phyloP scores from a whole-genome alignment of 352 stramenopile species.

The Elongisporangium prolatum region DNA sequence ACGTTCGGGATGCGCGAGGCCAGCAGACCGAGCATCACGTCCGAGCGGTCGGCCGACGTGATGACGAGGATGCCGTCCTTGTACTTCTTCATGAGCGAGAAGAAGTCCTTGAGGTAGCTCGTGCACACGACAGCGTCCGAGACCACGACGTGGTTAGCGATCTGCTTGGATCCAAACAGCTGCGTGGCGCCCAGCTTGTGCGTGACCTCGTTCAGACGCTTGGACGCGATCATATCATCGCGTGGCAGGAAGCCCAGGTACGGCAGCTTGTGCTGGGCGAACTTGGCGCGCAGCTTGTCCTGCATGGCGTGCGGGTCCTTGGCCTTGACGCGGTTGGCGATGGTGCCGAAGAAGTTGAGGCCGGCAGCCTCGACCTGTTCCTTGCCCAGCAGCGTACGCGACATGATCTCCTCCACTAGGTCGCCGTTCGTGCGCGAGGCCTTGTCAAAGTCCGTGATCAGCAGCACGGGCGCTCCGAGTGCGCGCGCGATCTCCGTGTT shows the following conservation, averaged over 20 bases:
- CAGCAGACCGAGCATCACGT: constrained; percentile 67
- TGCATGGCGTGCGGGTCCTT: constrained; percentile 32
- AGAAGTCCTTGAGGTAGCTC: constrained; percentile 69
- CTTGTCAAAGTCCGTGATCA: constrained; percentile 51
- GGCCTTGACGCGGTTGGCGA: constrained; percentile 61
- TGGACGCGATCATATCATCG: constrained; percentile 70
- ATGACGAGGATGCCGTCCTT: constrained; percentile 75
- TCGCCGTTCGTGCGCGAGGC: constrained; percentile 19
- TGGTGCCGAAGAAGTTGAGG: constrained; percentile 65
- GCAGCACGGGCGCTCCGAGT: constrained; percentile 54
- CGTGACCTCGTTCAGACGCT: constrained; percentile 72
- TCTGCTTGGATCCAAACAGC: constrained; percentile 51
- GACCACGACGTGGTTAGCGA: constrained; percentile 69
- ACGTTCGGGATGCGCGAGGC: constrained; percentile 63
- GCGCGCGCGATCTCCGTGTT: constrained; percentile 75
- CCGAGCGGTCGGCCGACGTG: constrained; percentile 66
- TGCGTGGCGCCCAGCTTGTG: constrained; percentile 58
- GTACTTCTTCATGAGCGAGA: constrained; percentile 73
- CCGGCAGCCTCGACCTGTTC: constrained; percentile 56
- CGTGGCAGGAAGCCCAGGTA: constrained; percentile 66
- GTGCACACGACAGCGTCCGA: constrained; percentile 62
- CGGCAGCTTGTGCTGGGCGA: constrained; percentile 36
- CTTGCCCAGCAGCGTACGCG: constrained; percentile 45
- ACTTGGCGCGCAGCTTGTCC: constrained; percentile 20
- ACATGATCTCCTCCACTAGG: constrained; percentile 45